phyloP scores from a whole-genome alignment of 2,329 filamentous ascomycete species.

The Ophiostoma piceae region DNA sequence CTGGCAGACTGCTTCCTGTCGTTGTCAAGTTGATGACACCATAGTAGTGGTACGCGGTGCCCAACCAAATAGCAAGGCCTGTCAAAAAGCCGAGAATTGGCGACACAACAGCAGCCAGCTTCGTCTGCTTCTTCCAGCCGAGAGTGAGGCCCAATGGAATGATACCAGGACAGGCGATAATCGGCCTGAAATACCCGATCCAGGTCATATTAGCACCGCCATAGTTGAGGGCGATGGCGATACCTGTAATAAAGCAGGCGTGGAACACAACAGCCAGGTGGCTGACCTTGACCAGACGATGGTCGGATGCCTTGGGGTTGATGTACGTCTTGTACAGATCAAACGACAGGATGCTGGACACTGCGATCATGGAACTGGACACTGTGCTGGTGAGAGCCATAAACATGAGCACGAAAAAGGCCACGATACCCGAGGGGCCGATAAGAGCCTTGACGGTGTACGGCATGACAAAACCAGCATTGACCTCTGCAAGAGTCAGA shows the following conservation, averaged over 20 bases:
- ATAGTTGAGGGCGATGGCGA: slow-evolving; percentile 37
- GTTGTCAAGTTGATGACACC: slow-evolving; percentile 35
- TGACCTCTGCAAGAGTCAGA: slow-evolving; percentile 31
- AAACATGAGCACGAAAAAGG: slow-evolving; percentile 41
- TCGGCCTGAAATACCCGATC: slow-evolving; percentile 33
- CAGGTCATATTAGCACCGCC: slow-evolving; percentile 38
- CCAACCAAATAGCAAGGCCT: slow-evolving; percentile 37
- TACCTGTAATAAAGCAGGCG: slow-evolving; percentile 33
- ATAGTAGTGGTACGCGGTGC: slow-evolving; percentile 33
- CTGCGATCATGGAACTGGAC: slow-evolving; percentile 41
- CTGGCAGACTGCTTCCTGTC: slow-evolving; percentile 38
- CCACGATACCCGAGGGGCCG: slow-evolving; percentile 34
- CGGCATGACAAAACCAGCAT: slow-evolving; percentile 33
- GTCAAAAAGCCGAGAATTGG: slow-evolving; percentile 35
- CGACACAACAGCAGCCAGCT: slow-evolving; percentile 34
- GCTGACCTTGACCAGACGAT: slow-evolving; percentile 33
- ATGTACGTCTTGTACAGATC: slow-evolving; percentile 39
- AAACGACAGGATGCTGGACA: slow-evolving; percentile 37
- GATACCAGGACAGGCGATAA: slow-evolving; percentile 32
- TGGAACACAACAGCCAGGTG: slow-evolving; percentile 35
- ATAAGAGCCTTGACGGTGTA: slow-evolving; percentile 35
- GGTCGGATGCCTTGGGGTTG: slow-evolving; percentile 29
- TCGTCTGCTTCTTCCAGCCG: slow-evolving; percentile 38
- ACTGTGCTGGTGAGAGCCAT: slow-evolving; percentile 45
- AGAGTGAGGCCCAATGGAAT: slow-evolving; percentile 37